Conservation (phyloP, 768 basidiomycete species). For the Vararia minispora region DNA sequence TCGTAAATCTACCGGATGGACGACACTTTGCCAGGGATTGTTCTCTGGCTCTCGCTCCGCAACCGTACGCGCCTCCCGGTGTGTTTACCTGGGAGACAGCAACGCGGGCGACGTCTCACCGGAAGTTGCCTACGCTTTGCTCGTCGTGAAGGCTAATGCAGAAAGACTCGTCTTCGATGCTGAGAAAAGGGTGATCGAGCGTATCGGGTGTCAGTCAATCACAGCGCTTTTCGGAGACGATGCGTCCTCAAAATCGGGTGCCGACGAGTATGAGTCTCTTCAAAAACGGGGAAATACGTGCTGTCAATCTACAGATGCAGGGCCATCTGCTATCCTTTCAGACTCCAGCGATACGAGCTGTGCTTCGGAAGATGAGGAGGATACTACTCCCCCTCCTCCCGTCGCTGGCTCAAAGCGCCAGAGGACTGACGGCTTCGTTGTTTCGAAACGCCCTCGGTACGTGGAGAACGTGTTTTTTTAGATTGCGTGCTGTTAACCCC, state of each 20-base stretch:
- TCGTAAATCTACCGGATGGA: conserved; percentile 15
- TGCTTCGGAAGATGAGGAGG: conserved; percentile 4
- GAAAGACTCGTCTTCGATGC: too few species aligned
- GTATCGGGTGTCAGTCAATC: too few species aligned
- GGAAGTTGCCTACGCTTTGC: conserved; percentile 13
- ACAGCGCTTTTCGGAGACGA: conserved; percentile 21
- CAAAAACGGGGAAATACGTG: too few species aligned
- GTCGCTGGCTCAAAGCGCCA: conserved; percentile 8
- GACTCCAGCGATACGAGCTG: not conserved
- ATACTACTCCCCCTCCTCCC: conserved; percentile 6
- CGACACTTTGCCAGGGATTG: conserved; percentile 3
- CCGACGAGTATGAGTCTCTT: not conserved
- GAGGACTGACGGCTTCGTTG: not conserved
- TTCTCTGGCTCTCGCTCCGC: conserved; percentile 18
- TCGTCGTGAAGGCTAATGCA: conserved; percentile 19
- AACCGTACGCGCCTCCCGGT: conserved; percentile 18
- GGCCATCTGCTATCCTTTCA: too few species aligned
- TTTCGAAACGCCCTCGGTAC: not conserved
- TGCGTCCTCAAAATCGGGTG: not conserved
- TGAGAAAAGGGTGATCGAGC: too few species aligned
- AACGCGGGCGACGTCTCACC: conserved; percentile 4
- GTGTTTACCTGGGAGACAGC: conserved; percentile 17
- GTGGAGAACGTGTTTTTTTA: too few species aligned
- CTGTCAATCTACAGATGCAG: too few species aligned
- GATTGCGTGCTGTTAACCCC: not conserved